These are phyloP conservation scores for Picea glauca DNA, from an alignment of 75 land plant genomes.

Conservation along the genomic window DNA sequence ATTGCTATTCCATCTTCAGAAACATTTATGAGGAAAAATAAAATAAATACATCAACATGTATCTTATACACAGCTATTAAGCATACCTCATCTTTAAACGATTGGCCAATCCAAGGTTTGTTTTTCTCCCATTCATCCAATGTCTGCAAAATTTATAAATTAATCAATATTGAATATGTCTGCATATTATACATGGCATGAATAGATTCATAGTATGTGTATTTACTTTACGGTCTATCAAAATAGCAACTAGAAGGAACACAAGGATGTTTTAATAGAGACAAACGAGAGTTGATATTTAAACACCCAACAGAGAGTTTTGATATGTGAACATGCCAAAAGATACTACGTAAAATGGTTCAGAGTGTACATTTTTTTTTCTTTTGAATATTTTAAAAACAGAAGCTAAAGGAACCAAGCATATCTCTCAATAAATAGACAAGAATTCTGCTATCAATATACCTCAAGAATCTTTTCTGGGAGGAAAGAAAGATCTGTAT, in stretches of 20 bases:
- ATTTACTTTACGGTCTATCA: not conserved
- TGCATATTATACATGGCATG: not conserved
- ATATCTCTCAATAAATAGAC: too few relatives aligned
- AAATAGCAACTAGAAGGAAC: not conserved
- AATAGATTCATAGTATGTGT: not conserved
- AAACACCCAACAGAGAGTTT: too few relatives aligned
- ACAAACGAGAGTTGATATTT: too few relatives aligned
- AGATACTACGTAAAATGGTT: too few relatives aligned
- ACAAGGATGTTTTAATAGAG: not conserved
- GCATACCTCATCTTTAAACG: constrained; percentile 58
- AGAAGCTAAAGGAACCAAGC: too few relatives aligned
- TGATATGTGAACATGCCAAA: too few relatives aligned
- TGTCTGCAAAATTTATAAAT: constrained; percentile 30
- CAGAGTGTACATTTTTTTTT: too few relatives aligned
- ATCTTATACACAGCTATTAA: not conserved
- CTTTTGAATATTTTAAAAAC: too few relatives aligned
- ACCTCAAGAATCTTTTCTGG: too few relatives aligned
- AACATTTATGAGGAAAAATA: not conserved
- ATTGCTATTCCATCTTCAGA: not conserved
- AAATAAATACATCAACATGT: not conserved
- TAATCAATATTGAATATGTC: not conserved
- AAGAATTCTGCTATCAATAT: too few relatives aligned
- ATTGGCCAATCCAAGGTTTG: constrained; percentile 73
- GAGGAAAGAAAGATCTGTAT: too few relatives aligned
- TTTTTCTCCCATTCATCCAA: constrained; percentile 56